Conservation (phyloP, 2,329 filamentous ascomycete species). For the Immersiporthe knoxdaviesiana region DNA sequence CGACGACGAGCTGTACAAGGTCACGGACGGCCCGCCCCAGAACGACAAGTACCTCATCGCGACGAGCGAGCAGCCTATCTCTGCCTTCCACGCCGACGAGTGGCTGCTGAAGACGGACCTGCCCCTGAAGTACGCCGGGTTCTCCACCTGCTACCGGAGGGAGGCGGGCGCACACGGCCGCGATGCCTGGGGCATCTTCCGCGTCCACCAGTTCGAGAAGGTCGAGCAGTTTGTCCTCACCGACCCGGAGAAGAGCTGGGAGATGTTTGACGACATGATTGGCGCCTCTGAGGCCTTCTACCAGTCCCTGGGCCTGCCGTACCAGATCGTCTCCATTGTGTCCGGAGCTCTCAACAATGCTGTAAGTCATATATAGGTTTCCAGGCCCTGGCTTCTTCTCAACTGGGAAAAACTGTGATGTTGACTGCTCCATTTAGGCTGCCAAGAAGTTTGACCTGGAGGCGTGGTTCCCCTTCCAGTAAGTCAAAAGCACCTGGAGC, state of each 20-base stretch:
- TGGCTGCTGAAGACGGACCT: conserved; percentile 86
- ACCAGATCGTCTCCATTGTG: conserved; percentile 91
- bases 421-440: conserved; percentile 33
- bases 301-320: conserved; percentile 83
- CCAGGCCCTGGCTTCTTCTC: background rate
- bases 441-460: conserved; percentile 96
- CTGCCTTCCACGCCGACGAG: conserved; percentile 88
- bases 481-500: background rate
- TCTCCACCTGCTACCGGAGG: conserved; percentile 93
- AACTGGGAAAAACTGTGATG: conserved; percentile 43
- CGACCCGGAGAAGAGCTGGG: conserved; percentile 66
- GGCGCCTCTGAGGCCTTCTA: conserved; percentile 91
- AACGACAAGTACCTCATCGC: conserved; percentile 71
- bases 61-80: conserved; percentile 93
- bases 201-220: conserved; percentile 86
- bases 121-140: conserved; percentile 90
- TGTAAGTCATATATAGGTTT: background rate
- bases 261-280: conserved; percentile 94
- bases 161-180: conserved; percentile 82
- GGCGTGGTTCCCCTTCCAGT: conserved; percentile 92
- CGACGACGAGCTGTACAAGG: conserved; percentile 98
- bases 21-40: conserved; percentile 85
- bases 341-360: conserved; percentile 94
- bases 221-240: conserved; percentile 52
- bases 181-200: conserved; percentile 95